Base-by-base conservation (phyloP, 2,329 filamentous ascomycete species). In the Fusarium avenaceum region DNA sequence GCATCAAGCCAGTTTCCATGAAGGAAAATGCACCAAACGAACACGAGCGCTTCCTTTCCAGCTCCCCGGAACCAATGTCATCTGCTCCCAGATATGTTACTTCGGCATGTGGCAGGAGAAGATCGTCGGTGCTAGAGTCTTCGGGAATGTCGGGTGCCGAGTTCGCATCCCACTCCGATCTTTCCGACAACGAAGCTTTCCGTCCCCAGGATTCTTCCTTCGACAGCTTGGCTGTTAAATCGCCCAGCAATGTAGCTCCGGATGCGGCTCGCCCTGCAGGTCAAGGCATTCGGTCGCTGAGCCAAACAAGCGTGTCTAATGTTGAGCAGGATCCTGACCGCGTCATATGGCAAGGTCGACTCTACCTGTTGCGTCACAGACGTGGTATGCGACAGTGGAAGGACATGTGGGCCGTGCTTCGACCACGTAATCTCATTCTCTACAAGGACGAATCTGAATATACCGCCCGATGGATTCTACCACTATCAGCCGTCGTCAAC, bases 401-500 rank as follows among this genome's bases (percentile, higher is more conserved):
- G 83, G 91, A 93, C 72, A 86, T 94, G 61, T 98, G 96, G 96
- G 92, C 91, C 14, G 96, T 98, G 1, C 85, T 99, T 51, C 92
- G 96, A 32, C 91, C 93, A 2, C 90, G 91, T 51, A 94, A 92
- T 67, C 83, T 99, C 32, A 92, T 93, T 17, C 86, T 98, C 26
- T 99, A 99, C 84, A 97, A 97, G 79, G 91, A 96, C 75, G 92
- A 96, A 66, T 85, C 89, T 67, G 96, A 99, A 80, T 98, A 98
- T 78, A 90, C 92, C 14, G 93, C 94, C 1, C 85, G 92, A 65
- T 90, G 94, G 72, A 92, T 99, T 72, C 83, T 97, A 33, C 89
- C 92, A 6, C 88, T 98, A 72, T 84, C 88, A 10, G 89, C 85
- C 55, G 90, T 99, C 53, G 91, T 98, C 73, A 92, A 96, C 72